phyloP scores from a whole-genome alignment of 345 rosid species.

The Melaleuca alternifolia region DNA sequence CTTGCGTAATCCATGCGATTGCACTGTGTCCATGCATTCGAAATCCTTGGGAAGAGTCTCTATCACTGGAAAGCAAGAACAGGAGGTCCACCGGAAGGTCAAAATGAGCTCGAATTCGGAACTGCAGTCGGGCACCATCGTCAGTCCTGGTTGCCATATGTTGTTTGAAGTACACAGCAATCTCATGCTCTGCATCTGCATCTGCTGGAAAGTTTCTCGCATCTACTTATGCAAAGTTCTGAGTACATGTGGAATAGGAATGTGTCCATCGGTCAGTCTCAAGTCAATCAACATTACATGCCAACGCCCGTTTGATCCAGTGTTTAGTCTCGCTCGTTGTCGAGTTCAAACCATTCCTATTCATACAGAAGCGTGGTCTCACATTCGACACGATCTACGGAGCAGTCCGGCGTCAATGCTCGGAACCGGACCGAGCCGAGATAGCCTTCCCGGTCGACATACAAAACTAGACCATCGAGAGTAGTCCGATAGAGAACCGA shows the following conservation, averaged over 20 bases:
- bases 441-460: background rate
- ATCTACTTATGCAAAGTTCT: background rate
- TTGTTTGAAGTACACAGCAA: background rate
- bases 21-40: background rate
- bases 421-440: background rate
- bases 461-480: too few relatives aligned
- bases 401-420: background rate
- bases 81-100: background rate
- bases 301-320: background rate
- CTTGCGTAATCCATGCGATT: background rate
- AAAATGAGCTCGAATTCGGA: background rate
- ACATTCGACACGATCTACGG: background rate
- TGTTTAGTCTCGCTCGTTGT: background rate
- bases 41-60: background rate
- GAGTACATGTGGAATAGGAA: accelerated
- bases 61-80: background rate
- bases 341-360: background rate
- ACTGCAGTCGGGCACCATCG: background rate
- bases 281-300: background rate
- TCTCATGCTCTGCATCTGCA: background rate
- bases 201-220: background rate
- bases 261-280: background rate
- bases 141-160: background rate
- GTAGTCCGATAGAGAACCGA: too few relatives aligned
- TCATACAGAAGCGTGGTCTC: background rate